Conservation (phyloP, 495 filamentous ascomycete genomes). For the Lentithecium fluviatile region DNA sequence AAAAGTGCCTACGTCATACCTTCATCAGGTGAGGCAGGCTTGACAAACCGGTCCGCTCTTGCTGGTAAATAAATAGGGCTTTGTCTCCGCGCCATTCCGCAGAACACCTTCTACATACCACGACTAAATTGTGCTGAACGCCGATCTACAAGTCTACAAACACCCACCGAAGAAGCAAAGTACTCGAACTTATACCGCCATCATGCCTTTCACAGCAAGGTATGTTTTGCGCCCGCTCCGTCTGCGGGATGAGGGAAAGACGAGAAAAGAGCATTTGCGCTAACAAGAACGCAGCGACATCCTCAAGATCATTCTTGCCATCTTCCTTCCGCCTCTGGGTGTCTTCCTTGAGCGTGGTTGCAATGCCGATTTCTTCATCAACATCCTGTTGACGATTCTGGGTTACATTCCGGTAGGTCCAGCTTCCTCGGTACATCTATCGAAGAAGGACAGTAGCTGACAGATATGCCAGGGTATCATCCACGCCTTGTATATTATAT, state of each 20-base stretch:
- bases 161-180: background rate
- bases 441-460: background rate
- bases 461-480: conserved; percentile 37
- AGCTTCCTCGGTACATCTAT: no score
- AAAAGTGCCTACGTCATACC: no score
- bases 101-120: no score
- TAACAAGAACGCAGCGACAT: conserved; percentile 62
- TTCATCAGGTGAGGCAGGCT: no score
- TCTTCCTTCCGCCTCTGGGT: conserved; percentile 83
- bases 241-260: background rate
- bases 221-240: conserved; percentile 36
- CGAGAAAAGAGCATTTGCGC: background rate
- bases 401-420: conserved; percentile 48
- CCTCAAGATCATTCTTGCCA: conserved; percentile 87
- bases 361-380: conserved; percentile 79
- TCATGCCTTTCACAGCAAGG: conserved; percentile 61
- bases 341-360: conserved; percentile 90
- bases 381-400: conserved; percentile 81
- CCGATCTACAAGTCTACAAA: no score
- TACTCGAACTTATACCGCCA: conserved; percentile 24
- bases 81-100: no score
- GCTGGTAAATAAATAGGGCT: no score
- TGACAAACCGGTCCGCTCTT: no score
- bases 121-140: no score
- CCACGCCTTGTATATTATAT: conserved; percentile 52